Evolutionary conservation across 495 filamentous ascomycete species (phyloP).

Genomic region (Neurospora africana): DNA sequence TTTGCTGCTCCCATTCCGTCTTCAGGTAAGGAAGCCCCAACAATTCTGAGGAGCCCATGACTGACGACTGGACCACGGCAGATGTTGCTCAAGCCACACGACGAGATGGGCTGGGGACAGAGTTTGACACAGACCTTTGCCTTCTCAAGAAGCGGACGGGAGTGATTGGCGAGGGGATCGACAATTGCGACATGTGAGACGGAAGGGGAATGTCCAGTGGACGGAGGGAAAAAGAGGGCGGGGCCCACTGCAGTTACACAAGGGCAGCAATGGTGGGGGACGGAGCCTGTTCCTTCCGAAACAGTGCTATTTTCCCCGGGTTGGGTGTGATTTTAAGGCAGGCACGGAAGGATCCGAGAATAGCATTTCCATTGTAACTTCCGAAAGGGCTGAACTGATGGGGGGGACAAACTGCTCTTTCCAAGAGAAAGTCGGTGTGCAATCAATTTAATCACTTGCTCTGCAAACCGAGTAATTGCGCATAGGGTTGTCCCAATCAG

Average conservation of each 20-base stretch:
- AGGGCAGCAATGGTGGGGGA: background rate
- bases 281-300: background rate
- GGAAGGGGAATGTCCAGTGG: no score
- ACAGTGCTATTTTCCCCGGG: background rate
- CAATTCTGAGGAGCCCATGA: background rate
- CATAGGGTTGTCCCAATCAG: background rate
- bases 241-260: no score
- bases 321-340: background rate
- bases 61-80: background rate
- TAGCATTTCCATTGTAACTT: background rate
- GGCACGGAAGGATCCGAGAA: background rate
- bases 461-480: background rate
- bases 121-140: conserved; percentile 4
- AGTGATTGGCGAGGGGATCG: background rate
- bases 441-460: background rate
- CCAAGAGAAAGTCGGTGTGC: background rate
- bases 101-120: background rate
- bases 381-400: background rate
- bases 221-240: no score
- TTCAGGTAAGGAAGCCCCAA: background rate
- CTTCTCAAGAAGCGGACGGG: background rate
- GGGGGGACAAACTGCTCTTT: background rate
- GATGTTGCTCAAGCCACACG: background rate
- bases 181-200: conserved; percentile 5
- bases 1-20: background rate